phyloP scores from a whole-genome alignment of 352 stramenopile species.

The Globisporangium paddicum region DNA sequence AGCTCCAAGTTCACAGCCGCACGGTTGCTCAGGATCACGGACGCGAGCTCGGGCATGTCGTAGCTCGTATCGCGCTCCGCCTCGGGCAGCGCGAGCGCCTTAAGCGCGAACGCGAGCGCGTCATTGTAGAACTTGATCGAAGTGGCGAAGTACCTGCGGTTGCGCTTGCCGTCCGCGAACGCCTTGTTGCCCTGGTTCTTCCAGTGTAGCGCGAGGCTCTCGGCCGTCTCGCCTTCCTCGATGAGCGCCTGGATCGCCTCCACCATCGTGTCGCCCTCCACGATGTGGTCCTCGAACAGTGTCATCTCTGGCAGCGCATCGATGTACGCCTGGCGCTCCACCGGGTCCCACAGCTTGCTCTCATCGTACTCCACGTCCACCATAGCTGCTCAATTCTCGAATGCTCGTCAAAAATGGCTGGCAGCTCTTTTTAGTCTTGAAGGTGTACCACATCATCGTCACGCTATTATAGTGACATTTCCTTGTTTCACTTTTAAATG shows the following conservation, averaged over 20 bases:
- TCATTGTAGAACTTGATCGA: conserved; percentile 81
- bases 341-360: conserved; percentile 81
- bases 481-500: conserved; percentile 5
- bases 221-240: conserved; percentile 81
- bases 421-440: too few relatives aligned
- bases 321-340: conserved; percentile 78
- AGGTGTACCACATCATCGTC: neutral
- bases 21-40: conserved; percentile 78
- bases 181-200: conserved; percentile 89
- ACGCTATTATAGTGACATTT: conserved; percentile 1
- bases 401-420: conserved; percentile 17
- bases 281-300: conserved; percentile 85
- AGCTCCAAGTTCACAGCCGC: conserved; percentile 78
- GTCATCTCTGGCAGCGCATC: conserved; percentile 83
- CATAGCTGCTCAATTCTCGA: conserved; percentile 24
- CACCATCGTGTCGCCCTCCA: conserved; percentile 85
- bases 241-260: conserved; percentile 84
- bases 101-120: conserved; percentile 68
- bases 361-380: conserved; percentile 87
- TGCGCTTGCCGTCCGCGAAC: conserved; percentile 72
- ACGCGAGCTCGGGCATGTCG: conserved; percentile 66
- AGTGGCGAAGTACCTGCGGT: conserved; percentile 66
- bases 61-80: conserved; percentile 54
- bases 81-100: conserved; percentile 61
- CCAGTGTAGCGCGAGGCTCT: conserved; percentile 82